Conservation (phyloP, 257 asterid genomes). For the Rauvolfia tetraphylla region DNA sequence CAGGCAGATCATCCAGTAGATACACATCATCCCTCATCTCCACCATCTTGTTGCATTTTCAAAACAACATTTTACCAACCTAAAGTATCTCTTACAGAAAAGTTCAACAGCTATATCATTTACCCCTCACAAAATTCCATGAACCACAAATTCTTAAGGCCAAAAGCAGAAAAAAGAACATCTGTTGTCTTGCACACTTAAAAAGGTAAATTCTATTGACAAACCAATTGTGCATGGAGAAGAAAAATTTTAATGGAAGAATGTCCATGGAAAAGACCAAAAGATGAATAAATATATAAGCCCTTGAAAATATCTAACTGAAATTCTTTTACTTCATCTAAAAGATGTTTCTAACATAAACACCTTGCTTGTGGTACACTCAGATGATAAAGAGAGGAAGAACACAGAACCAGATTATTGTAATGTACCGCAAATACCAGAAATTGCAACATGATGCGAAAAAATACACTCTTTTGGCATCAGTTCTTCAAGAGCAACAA, state of each 20-base stretch:
- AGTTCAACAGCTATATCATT: background rate
- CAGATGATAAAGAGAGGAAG: background rate
- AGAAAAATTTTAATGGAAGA: background rate
- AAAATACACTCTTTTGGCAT: background rate
- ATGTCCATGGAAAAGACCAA: background rate
- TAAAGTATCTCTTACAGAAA: background rate
- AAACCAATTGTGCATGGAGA: background rate
- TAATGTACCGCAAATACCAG: background rate
- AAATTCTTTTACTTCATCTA: background rate
- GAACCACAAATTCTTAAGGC: background rate
- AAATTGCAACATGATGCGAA: background rate
- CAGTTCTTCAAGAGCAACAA: background rate
- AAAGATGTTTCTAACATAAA: no score
- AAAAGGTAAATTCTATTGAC: no score
- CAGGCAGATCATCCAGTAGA: conserved; percentile 44
- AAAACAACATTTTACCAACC: conserved; percentile 11
- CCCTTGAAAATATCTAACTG: background rate
- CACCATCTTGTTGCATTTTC: conserved; percentile 62
- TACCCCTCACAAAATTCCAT: background rate
- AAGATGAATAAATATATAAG: background rate
- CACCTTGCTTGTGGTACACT: background rate
- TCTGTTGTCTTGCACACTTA: background rate
- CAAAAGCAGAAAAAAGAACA: background rate
- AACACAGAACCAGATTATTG: background rate
- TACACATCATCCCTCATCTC: conserved; percentile 44